These are phyloP conservation scores for Anaeromyces robustus DNA, from an alignment of 192 early-diverging fungal species.

Conservation along the genomic window DNA sequence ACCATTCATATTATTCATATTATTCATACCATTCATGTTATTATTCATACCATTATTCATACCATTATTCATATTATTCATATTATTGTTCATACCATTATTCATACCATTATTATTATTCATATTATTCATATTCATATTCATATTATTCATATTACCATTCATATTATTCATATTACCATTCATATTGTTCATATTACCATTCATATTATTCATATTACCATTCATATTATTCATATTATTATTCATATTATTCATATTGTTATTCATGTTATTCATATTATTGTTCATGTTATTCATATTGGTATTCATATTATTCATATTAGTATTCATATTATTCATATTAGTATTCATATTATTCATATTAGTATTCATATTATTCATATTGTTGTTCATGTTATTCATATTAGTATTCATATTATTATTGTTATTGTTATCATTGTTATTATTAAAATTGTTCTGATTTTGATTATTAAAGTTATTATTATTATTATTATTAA, in stretches of 20 bases:
- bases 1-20: not conserved
- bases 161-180: not conserved
- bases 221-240: not conserved
- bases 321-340: too few relatives aligned
- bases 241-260: not conserved
- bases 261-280: not conserved
- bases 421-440: not conserved
- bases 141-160: too few relatives aligned
- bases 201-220: not conserved
- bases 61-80: not conserved
- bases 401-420: not conserved
- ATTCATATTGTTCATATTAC: too few relatives aligned
- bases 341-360: not conserved
- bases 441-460: not conserved
- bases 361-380: not conserved
- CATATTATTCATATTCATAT: not conserved
- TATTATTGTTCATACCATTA: not conserved
- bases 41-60: not conserved
- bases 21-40: not conserved
- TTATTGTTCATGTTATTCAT: not conserved
- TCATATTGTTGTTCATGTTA: not conserved
- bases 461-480: not conserved
- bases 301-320: not conserved
- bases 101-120: not conserved
- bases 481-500: not conserved